A percentile compares a stretch with the other conserved stretches of the same genome.
These are phyloP conservation scores for Climacium dendroides DNA, from an alignment of 225 moss, liverwort and hornwort genomes.

Conservation along the genomic window DNA sequence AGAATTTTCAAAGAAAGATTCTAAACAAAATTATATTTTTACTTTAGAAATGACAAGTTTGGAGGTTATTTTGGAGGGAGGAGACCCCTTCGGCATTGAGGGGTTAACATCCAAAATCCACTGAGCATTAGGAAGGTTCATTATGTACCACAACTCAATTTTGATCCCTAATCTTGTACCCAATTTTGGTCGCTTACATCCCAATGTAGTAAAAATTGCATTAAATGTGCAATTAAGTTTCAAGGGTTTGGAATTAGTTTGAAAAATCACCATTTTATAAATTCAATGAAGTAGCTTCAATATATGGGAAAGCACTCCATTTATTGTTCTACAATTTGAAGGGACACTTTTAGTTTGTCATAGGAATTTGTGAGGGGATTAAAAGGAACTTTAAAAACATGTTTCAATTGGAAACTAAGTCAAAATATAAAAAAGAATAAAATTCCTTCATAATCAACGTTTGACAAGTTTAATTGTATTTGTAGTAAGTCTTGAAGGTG, in stretches of 20 bases:
- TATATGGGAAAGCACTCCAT: not conserved
- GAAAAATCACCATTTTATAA: not conserved
- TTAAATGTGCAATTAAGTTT: not conserved
- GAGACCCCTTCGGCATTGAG: not conserved
- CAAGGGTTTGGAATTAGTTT: not conserved
- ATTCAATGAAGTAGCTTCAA: not conserved
- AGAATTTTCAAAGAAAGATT: not conserved
- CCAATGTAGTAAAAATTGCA: not conserved
- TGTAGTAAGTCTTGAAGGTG: not conserved
- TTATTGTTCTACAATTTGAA: not conserved
- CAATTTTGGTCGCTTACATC: not conserved
- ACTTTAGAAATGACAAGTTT: not conserved
- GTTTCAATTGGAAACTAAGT: not conserved
- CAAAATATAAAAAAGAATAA: fast-evolving
- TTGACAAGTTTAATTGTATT: not conserved
- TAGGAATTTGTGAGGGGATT: not conserved
- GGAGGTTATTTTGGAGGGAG: not conserved
- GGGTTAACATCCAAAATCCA: not conserved
- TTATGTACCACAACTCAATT: not conserved
- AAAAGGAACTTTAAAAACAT: not conserved
- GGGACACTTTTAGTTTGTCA: not conserved
- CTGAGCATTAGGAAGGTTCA: not conserved
- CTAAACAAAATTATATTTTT: not conserved
- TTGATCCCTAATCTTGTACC: not conserved
- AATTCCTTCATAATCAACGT: not conserved